Evolutionary conservation across 257 asterid species (phyloP).

Genomic region (Plantago major): DNA sequence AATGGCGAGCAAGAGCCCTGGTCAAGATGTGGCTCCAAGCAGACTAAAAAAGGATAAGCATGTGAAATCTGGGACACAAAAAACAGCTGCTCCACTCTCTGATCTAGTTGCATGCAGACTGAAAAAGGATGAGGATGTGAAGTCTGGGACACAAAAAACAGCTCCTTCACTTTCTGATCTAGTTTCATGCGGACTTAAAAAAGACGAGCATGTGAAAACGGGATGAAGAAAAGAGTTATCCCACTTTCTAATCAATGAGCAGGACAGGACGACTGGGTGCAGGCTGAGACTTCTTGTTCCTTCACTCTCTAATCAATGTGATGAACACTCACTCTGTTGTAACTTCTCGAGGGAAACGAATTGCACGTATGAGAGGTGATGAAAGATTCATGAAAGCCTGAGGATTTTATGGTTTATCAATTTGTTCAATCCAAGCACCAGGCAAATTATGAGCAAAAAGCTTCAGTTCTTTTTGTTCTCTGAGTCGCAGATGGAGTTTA

Average conservation of each 20-base stretch:
- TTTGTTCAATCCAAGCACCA: neutral
- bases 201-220: constrained; percentile 18
- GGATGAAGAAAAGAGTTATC: neutral
- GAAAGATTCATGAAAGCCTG: neutral
- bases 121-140: constrained; percentile 18
- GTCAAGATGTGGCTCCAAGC: neutral
- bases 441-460: neutral
- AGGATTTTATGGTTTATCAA: neutral
- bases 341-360: neutral
- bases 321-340: neutral
- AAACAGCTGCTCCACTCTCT: too few relatives aligned
- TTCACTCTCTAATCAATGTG: neutral
- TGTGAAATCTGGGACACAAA: too few relatives aligned
- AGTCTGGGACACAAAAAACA: neutral
- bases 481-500: too few relatives aligned
- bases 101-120: too few relatives aligned
- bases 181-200: neutral
- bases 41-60: constrained; percentile 11
- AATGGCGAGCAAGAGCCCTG: neutral
- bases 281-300: neutral
- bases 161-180: constrained; percentile 17
- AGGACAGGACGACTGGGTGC: constrained; percentile 8
- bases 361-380: neutral
- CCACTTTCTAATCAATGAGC: constrained; percentile 23
- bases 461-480: neutral